phyloP scores from a whole-genome alignment of 768 basidiomycete species.

The Macrocybe gigantea region DNA sequence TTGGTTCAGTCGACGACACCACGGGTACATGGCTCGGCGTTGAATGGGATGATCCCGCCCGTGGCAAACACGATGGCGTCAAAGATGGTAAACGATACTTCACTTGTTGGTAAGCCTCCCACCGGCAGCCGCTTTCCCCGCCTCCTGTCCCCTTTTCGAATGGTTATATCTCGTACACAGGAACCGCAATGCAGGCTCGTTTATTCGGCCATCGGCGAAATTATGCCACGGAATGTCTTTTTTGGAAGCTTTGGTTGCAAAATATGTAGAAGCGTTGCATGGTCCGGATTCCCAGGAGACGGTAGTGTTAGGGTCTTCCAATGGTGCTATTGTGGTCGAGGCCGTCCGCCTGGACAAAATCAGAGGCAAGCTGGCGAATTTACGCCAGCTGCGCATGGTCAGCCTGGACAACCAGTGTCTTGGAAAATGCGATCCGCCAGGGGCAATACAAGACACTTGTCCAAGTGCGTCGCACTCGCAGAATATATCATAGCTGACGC shows the following conservation, averaged over 20 bases:
- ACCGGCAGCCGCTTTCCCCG: background rate
- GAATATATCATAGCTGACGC: slow-evolving; percentile 4
- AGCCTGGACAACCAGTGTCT: slow-evolving; percentile 73
- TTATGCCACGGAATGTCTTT: slow-evolving; percentile 66
- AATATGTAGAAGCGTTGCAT: slow-evolving; percentile 68
- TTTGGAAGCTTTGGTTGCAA: slow-evolving; percentile 62
- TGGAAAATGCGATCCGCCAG: slow-evolving; percentile 39
- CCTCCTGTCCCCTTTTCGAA: slow-evolving; percentile 9
- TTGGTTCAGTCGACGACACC: slow-evolving; percentile 59
- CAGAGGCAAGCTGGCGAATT: slow-evolving; percentile 56
- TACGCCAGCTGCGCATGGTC: slow-evolving; percentile 67
- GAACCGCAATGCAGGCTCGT: slow-evolving; percentile 62
- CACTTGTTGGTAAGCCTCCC: slow-evolving; percentile 48
- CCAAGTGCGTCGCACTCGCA: slow-evolving; percentile 50
- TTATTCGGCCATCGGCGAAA: slow-evolving; percentile 65
- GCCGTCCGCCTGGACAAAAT: slow-evolving; percentile 81
- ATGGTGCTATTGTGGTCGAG: slow-evolving; percentile 79
- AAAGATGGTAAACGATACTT: slow-evolving; percentile 81
- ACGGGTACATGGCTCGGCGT: slow-evolving; percentile 86
- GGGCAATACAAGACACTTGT: slow-evolving; percentile 50
- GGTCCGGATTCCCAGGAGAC: slow-evolving; percentile 50
- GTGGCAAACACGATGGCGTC: slow-evolving; percentile 85
- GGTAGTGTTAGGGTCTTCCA: slow-evolving; percentile 75
- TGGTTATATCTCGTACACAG: slow-evolving; percentile 29
- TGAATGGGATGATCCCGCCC: slow-evolving; percentile 85